These are phyloP conservation scores for Chlamydomonas applanata DNA, from an alignment of 139 green algal species.

Conservation along the genomic window DNA sequence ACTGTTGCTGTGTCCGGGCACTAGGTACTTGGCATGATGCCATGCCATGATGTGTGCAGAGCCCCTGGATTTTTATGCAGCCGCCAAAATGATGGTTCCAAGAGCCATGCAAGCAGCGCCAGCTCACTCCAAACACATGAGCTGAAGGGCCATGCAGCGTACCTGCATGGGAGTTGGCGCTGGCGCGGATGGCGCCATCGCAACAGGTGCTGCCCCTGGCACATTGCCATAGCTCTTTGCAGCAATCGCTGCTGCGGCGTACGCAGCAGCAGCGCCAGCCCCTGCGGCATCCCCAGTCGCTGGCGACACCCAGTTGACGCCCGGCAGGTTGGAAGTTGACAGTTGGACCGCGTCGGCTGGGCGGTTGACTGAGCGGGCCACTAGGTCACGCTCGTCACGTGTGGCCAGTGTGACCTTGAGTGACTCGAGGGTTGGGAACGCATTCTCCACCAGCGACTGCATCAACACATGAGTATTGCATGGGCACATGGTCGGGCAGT, in stretches of 20 bases:
- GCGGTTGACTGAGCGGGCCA: constrained; percentile 37
- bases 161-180: neutral
- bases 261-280: neutral
- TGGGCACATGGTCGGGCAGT: neutral
- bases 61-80: no score
- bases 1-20: no score
- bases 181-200: neutral
- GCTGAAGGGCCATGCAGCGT: no score
- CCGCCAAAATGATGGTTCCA: no score
- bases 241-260: neutral
- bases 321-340: constrained; percentile 52
- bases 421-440: constrained; percentile 62
- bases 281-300: constrained; percentile 4
- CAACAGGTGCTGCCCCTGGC: neutral
- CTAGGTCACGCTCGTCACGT: constrained; percentile 19
- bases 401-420: constrained; percentile 53
- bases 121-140: no score
- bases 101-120: no score
- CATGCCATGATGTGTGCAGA: no score
- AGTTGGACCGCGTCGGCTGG: constrained; percentile 46
- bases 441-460: constrained; percentile 9
- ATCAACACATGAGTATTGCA: neutral
- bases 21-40: no score
- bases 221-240: neutral
- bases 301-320: constrained; percentile 56